Evolutionary conservation across 192 early-diverging fungal species (phyloP).

Genomic region (Coemansia umbellata): DNA sequence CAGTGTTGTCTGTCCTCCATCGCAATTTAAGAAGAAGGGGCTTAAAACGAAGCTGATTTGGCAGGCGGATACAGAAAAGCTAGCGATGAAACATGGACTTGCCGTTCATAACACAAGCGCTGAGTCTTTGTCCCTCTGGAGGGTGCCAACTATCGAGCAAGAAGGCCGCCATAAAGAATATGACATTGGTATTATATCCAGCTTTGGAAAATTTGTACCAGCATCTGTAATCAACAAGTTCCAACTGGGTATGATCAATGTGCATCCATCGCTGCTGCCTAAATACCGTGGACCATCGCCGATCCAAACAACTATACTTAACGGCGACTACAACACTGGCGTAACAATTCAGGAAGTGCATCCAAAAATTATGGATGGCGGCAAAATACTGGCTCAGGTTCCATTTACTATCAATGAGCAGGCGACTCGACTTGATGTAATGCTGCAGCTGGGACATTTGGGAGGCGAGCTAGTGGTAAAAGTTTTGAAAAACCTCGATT

Average conservation of each 20-base stretch:
- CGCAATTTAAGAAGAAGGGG: constrained; percentile 5
- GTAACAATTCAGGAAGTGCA: constrained; percentile 87
- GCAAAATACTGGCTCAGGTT: constrained; percentile 70
- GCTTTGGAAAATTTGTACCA: constrained; percentile 89
- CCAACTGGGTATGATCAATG: constrained; percentile 69
- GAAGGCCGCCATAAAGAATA: constrained; percentile 28
- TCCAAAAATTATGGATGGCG: constrained; percentile 75
- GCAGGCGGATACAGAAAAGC: constrained; percentile 9
- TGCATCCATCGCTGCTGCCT: constrained; percentile 92
- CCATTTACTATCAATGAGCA: constrained; percentile 3
- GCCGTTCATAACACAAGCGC: background rate
- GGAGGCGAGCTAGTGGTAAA: constrained; percentile 12
- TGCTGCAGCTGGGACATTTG: constrained; percentile 14
- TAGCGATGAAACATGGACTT: background rate
- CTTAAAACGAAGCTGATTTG: constrained; percentile 9
- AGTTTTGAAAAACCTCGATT: constrained; percentile 16
- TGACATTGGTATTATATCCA: constrained; percentile 88
- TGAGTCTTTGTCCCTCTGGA: constrained; percentile 2
- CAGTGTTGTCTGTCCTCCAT: constrained; percentile 14
- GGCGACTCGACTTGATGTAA: background rate
- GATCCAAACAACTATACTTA: constrained; percentile 78
- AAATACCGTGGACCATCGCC: constrained; percentile 92
- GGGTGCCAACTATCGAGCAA: constrained; percentile 1
- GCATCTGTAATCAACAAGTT: constrained; percentile 65
- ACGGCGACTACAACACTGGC: constrained; percentile 69